A percentile compares a stretch with the other conserved stretches of the same genome.
These are phyloP conservation scores for Symbiotaphrina buchneri DNA, from an alignment of 495 filamentous ascomycete species.

Conservation along the genomic window DNA sequence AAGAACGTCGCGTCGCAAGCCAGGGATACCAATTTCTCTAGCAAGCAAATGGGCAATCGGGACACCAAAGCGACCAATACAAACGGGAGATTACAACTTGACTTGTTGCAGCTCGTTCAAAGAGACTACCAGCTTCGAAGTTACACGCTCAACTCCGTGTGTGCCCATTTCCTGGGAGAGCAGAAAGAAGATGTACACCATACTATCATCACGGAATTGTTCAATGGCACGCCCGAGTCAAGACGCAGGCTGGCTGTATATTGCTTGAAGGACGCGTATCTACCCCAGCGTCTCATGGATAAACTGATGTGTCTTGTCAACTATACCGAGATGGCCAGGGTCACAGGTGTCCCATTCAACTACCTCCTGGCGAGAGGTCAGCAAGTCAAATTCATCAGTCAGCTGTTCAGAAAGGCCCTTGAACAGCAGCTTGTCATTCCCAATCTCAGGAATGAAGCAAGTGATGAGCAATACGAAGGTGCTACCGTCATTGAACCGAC, in stretches of 20 bases:
- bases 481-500: constrained; percentile 94
- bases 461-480: constrained; percentile 83
- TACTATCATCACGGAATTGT: constrained; percentile 96
- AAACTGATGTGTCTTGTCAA: constrained; percentile 95
- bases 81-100: constrained; percentile 79
- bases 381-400: constrained; percentile 94
- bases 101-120: constrained; percentile 82
- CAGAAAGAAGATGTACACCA: constrained; percentile 99
- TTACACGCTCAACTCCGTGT: constrained; percentile 95
- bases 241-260: constrained; percentile 81
- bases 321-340: constrained; percentile 98
- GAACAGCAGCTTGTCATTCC: constrained; percentile 88
- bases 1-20: constrained; percentile 35
- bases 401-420: constrained; percentile 83
- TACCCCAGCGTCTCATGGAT: constrained; percentile 88
- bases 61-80: constrained; percentile 89
- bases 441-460: constrained; percentile 38
- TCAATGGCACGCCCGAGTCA: constrained; percentile 85
- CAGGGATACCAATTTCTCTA: constrained; percentile 70
- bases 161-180: constrained; percentile 86
- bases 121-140: constrained; percentile 85
- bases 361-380: constrained; percentile 81
- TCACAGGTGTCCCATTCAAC: constrained; percentile 95
- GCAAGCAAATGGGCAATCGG: constrained; percentile 96
- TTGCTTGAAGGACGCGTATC: constrained; percentile 92